Evolutionary conservation across 2,329 filamentous ascomycete species (phyloP).

Genomic region (Hypoxylon sp.): DNA sequence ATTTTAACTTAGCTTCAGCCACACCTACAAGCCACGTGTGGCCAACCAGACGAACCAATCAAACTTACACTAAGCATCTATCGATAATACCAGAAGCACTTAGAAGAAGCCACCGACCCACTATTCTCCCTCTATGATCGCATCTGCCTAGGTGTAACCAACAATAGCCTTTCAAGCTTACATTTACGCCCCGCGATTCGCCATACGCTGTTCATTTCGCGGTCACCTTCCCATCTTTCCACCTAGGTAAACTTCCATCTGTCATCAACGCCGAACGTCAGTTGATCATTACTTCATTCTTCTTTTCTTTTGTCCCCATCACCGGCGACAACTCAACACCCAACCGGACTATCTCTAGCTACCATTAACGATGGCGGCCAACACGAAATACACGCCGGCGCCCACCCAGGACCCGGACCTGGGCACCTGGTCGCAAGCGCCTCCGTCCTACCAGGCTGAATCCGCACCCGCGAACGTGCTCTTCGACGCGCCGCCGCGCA

Average conservation of each 20-base stretch:
- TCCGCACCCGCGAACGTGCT: conserved; percentile 64
- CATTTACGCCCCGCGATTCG: conserved; percentile 41
- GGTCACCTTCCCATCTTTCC: conserved; percentile 22
- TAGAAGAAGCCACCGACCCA: conserved; percentile 14
- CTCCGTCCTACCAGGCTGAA: conserved; percentile 79
- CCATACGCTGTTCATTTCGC: background rate
- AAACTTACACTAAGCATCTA: background rate
- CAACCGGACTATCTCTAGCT: conserved; percentile 6
- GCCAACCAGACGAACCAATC: background rate
- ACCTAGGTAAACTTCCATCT: conserved; percentile 29
- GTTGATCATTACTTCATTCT: conserved; percentile 36
- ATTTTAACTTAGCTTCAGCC: conserved; percentile 21
- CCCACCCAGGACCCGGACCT: conserved; percentile 89
- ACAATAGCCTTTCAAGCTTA: conserved; percentile 27
- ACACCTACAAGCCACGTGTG: conserved; percentile 22
- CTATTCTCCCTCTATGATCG: conserved; percentile 19
- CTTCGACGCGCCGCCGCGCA: conserved; percentile 76
- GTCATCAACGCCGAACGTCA: conserved; percentile 23
- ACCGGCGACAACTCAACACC: background rate
- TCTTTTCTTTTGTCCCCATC: conserved; percentile 17
- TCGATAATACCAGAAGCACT: conserved; percentile 20
- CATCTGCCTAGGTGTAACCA: background rate
- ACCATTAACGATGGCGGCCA: conserved; percentile 71
- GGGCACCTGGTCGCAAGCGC: conserved; percentile 73
- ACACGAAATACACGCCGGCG: conserved; percentile 84